Base-by-base conservation (phyloP, 345 rosid species). In the Cardamine resedifolia region DNA sequence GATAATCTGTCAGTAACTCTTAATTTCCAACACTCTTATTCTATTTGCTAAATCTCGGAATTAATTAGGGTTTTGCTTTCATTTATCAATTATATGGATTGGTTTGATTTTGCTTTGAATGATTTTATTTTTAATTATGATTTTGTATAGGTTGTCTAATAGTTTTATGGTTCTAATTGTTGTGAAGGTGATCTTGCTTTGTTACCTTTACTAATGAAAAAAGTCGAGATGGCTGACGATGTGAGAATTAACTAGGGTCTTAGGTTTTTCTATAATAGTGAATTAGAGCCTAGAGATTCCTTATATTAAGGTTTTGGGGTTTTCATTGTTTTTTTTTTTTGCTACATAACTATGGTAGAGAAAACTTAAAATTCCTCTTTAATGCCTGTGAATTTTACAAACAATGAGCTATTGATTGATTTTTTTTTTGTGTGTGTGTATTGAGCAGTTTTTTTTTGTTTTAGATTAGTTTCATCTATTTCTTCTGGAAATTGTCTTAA, bases 1-100 rank as follows among this genome's bases (percentile, higher is more conserved):
- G 87, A 85, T 2, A 88, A 87, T 68, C 81, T 90, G 92, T 88
- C 15, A 66, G 86, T 77, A 6, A 3, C 67, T 4, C 15, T 1
- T 49, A 16, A 15, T 52, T 61, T 23, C 19, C 9, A 6, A 0
- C 28, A 34, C 61, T 64, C 45, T 27, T 70, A 6, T 70, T 49
- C 48, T 49, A 6, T 48, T 58, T 38, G 3, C 15, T 62, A 69
- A 62, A 34, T 61, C 43, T 63, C 51, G 0, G 30, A 18, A 5
- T 43, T 39, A 0, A 20, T 41, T 65, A 28, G 66, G 74, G 68
- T 65, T 66, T 52, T 68, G 15, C 10, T 56, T 55, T 55, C 39
- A 23, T 1, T 62, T 61, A 10, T 41, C 33, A 3, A 16, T 50
- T 62, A 18, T 27, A 0, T 26, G 18, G n/a, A 23, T 56, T 5